Percentiles rank a stretch among this genome's conserved stretches.
Conservation (phyloP, 306 rosid species). For the Oxytropis ochrocephala region DNA sequence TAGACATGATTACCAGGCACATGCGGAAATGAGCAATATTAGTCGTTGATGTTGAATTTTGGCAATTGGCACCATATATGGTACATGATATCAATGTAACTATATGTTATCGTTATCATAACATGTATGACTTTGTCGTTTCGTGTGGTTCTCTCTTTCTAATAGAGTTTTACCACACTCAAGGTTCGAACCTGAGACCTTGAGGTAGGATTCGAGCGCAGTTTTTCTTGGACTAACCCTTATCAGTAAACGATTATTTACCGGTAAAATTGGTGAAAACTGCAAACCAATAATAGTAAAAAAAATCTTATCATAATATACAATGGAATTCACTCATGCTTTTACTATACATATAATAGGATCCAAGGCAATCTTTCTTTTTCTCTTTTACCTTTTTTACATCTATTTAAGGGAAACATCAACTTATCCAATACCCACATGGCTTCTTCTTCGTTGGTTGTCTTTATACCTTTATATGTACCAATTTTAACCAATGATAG, state of each 20-base stretch:
- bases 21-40: conserved; percentile 26
- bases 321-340: neutral
- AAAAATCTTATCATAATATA: too few species aligned
- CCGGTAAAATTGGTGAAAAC: too few species aligned
- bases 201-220: too few species aligned
- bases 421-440: conserved; percentile 26
- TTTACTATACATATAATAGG: conserved; percentile 29
- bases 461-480: conserved; percentile 1
- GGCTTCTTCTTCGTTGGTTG: conserved; percentile 8
- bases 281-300: too few species aligned
- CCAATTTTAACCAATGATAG: neutral
- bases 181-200: too few species aligned
- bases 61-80: conserved; percentile 2
- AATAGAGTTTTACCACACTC: too few species aligned
- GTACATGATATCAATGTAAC: too few species aligned
- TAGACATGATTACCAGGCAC: conserved; percentile 51
- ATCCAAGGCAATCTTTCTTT: conserved; percentile 43
- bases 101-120: too few species aligned
- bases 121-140: too few species aligned
- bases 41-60: conserved; percentile 16
- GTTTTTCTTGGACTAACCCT: too few species aligned
- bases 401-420: conserved; percentile 12
- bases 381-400: neutral
- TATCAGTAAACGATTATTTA: too few species aligned
- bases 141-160: too few species aligned